Percentiles rank a stretch among this genome's conserved stretches.
phyloP scores from a whole-genome alignment of 2,329 filamentous ascomycete genomes.

The Trichoderma atroviride region DNA sequence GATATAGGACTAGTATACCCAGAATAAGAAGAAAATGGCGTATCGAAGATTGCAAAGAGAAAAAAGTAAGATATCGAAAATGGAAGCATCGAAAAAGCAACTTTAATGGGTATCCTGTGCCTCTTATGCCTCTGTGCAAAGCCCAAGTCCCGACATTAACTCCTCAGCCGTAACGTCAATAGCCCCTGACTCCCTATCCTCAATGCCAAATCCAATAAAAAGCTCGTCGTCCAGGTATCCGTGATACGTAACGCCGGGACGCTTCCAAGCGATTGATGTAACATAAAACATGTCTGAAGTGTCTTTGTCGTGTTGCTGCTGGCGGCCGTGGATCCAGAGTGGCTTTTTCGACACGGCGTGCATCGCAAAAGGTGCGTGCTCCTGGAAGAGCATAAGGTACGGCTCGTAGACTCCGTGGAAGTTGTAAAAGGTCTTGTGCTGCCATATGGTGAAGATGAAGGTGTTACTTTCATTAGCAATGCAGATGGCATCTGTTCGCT shows the following conservation, averaged over 20 bases:
- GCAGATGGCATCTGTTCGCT: constrained; percentile 50
- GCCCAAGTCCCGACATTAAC: constrained; percentile 45
- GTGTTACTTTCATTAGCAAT: constrained; percentile 50
- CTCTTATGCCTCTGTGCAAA: constrained; percentile 29
- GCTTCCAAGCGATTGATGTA: constrained; percentile 60
- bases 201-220: constrained; percentile 59
- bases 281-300: constrained; percentile 61
- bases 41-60: neutral
- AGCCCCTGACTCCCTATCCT: constrained; percentile 51
- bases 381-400: constrained; percentile 55
- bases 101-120: constrained; percentile 4
- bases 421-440: constrained; percentile 54
- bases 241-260: constrained; percentile 51
- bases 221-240: constrained; percentile 60
- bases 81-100: neutral
- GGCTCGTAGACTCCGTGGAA: constrained; percentile 59
- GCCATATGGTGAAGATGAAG: constrained; percentile 57
- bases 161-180: constrained; percentile 57
- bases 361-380: constrained; percentile 52
- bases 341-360: constrained; percentile 54
- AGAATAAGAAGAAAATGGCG: neutral
- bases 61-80: neutral
- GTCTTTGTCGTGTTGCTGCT: constrained; percentile 34
- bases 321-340: constrained; percentile 58
- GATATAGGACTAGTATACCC: neutral